These are phyloP conservation scores for Dipodascus albidus DNA, from an alignment of 805 yeast species.

Conservation along the genomic window DNA sequence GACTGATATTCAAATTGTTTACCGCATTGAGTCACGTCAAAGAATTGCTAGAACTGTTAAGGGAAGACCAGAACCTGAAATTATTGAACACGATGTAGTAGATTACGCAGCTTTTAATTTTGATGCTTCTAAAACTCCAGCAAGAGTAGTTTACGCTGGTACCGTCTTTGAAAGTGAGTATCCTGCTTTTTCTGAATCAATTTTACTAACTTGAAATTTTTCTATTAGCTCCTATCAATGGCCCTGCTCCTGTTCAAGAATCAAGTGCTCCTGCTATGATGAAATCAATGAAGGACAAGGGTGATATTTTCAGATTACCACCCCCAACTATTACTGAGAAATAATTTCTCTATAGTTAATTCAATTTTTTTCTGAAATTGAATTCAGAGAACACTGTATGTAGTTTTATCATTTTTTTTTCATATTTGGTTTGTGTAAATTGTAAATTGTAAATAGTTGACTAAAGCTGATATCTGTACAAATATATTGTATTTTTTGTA, in stretches of 20 bases:
- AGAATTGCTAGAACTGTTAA: conserved; percentile 39
- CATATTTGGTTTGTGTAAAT: no score
- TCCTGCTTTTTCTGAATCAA: not conserved
- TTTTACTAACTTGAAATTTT: not conserved
- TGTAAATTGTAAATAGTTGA: no score
- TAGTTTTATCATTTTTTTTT: no score
- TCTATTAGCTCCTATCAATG: conserved; percentile 17
- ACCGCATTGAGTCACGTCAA: conserved; percentile 53
- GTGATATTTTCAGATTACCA: conserved; percentile 26
- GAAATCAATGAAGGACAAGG: conserved; percentile 26
- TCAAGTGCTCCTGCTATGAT: conserved; percentile 20
- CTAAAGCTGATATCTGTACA: no score
- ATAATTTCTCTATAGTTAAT: not conserved
- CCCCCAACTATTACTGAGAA: conserved; percentile 15
- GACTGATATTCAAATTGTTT: conserved; percentile 47
- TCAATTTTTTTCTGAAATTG: no score
- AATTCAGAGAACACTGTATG: no score
- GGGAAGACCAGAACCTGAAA: conserved; percentile 34
- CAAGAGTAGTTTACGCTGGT: conserved; percentile 50
- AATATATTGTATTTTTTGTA: no score
- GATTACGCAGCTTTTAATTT: conserved; percentile 54
- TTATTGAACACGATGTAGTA: conserved; percentile 40
- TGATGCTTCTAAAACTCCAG: conserved; percentile 41
- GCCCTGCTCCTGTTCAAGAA: conserved; percentile 24
- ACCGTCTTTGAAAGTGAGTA: conserved; percentile 48